Conservation (phyloP, 495 filamentous ascomycete genomes). For the Hyaloscypha hepaticicola region DNA sequence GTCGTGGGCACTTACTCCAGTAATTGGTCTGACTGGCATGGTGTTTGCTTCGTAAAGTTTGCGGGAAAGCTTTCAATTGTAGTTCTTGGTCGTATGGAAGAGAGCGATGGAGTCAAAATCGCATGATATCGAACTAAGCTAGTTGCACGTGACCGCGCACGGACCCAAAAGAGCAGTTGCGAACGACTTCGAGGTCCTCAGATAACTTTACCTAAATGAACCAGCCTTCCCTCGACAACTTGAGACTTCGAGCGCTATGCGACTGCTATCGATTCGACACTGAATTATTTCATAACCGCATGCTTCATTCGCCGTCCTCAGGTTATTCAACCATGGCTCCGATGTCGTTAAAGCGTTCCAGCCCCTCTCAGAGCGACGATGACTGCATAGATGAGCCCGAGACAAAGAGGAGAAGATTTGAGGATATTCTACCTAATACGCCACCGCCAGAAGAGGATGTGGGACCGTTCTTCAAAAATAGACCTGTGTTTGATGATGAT, state of each 20-base stretch:
- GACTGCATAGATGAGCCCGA: conserved; percentile 13
- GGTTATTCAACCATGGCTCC: conserved; percentile 23
- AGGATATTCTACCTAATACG: conserved; percentile 13
- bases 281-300: neutral
- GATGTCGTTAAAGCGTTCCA: conserved; percentile 28
- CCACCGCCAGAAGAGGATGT: conserved; percentile 10
- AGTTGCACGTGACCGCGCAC: conserved; percentile 12
- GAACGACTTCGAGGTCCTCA: neutral
- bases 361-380: conserved; percentile 24
- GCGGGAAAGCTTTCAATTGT: conserved; percentile 27
- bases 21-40: conserved; percentile 55
- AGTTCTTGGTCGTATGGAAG: conserved; percentile 23
- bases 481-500: conserved; percentile 26
- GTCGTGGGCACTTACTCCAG: conserved; percentile 44
- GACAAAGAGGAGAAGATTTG: conserved; percentile 25
- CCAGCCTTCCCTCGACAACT: neutral
- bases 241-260: neutral
- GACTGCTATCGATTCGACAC: neutral
- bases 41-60: conserved; percentile 24
- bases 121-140: conserved; percentile 6
- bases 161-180: neutral
- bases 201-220: neutral
- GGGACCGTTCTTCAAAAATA: neutral
- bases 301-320: neutral
- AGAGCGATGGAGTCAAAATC: conserved; percentile 19